Evolutionary conservation across 106 monocot genomes (phyloP).

Genomic region (Apostasia shenzhenica): DNA sequence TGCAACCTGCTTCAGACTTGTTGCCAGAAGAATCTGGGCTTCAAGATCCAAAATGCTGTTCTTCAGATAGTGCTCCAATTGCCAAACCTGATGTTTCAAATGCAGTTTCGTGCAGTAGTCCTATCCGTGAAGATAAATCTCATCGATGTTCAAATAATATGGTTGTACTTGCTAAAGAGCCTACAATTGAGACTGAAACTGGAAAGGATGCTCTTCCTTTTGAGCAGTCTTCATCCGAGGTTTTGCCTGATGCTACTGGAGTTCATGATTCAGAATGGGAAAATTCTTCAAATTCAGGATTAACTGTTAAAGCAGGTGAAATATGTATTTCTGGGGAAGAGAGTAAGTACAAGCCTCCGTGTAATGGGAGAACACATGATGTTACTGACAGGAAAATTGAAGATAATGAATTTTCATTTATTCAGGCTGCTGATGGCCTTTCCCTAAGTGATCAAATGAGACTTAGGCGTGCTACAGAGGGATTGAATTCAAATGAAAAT

Average conservation of each 20-base stretch:
- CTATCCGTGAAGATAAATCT: background rate
- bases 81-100: slow-evolving; percentile 4
- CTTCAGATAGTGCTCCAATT: slow-evolving; percentile 11
- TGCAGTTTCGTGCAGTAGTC: background rate
- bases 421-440: no score
- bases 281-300: background rate
- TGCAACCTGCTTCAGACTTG: background rate
- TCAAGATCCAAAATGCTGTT: slow-evolving; percentile 5
- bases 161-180: background rate
- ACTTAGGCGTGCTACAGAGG: background rate
- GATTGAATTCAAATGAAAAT: background rate
- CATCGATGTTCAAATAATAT: background rate
- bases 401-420: background rate
- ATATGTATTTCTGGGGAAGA: background rate
- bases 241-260: background rate
- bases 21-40: slow-evolving; percentile 13
- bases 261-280: background rate
- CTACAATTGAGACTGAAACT: background rate
- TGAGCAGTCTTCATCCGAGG: background rate
- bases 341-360: background rate
- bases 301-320: background rate
- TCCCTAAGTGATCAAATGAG: background rate
- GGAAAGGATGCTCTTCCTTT: no score
- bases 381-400: background rate
- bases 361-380: background rate